These are phyloP conservation scores for Cordyceps cateniannulata DNA, from an alignment of 2,329 filamentous ascomycete species.

Conservation along the genomic window DNA sequence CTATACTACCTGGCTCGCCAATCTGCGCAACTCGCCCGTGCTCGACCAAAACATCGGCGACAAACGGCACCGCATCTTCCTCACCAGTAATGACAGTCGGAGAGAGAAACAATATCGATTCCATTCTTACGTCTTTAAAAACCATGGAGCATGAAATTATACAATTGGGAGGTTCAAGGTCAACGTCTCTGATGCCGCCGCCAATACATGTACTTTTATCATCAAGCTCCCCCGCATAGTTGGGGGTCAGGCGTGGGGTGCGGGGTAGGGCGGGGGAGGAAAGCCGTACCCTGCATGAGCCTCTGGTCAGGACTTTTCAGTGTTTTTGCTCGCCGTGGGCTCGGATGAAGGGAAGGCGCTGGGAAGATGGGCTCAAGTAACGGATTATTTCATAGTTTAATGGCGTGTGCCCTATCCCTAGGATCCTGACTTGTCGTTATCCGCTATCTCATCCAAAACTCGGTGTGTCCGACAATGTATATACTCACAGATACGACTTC, in stretches of 20 bases:
- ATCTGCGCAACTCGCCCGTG: slow-evolving; percentile 18
- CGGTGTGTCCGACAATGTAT: too few species aligned
- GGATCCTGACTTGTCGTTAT: too few species aligned
- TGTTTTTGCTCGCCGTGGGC: too few species aligned
- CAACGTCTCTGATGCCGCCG: not conserved
- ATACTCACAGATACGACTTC: too few species aligned
- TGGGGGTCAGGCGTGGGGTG: slow-evolving; percentile 9
- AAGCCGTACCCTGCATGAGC: not conserved
- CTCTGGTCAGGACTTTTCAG: too few species aligned
- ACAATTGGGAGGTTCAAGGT: not conserved
- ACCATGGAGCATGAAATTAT: not conserved
- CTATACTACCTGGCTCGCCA: slow-evolving; percentile 14
- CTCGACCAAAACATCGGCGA: slow-evolving; percentile 19
- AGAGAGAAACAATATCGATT: slow-evolving; percentile 16
- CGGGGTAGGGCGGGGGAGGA: not conserved
- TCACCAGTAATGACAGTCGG: slow-evolving; percentile 19
- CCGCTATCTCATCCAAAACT: too few species aligned
- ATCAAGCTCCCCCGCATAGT: not conserved
- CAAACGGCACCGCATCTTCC: slow-evolving; percentile 16
- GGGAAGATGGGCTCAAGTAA: too few species aligned
- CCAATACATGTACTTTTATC: not conserved
- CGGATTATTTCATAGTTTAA: too few species aligned
- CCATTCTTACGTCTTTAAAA: not conserved
- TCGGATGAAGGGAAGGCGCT: too few species aligned
- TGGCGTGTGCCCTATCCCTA: too few species aligned